Evolutionary conservation across 2,329 filamentous ascomycete genomes (phyloP), one percentile per base, ranked within the genome.

Genomic region (Byssothecium circinans): DNA sequence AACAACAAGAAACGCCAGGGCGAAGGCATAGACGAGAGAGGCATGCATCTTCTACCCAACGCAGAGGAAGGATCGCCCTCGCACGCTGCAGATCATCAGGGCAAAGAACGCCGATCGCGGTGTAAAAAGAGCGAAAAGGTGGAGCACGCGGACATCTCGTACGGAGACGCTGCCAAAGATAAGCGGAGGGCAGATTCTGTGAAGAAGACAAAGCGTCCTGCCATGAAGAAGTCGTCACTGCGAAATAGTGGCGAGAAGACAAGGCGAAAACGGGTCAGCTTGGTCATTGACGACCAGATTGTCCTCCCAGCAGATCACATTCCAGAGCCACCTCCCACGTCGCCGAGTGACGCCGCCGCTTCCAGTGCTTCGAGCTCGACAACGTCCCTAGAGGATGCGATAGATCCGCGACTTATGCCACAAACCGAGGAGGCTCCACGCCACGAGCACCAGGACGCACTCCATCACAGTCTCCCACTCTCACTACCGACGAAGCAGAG

Each of bases 251-350:
- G 50, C 45, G 62, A 60, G 50, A 56, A 57, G 27, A 51, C 54
- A n/a, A 53, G 57, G 19, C 55, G 68, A 42, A 71, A 71, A 51
- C 54, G 68, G 35, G 68, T 71, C 47, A 67, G 62, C 50, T 53
- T 71, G 34, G 62, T 68, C 44, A 69, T 71, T 30, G 65, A 71
- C 49, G 67, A 69, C 53, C 67, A 69, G 44, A 70, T 69, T 17
- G 67, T 71, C 14, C 63, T 64, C 20, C 68, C 68, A 4, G 62
- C 67, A n/a, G 68, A 71, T 38, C 59, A 54, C n/a, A 55, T 69
- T 42, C 42, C 50, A 6, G 64, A 67, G 23, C 57, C 60, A 10
- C 41, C 54, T 18, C 58, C 65, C 45, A 56, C 51, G 5, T 63
- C 61, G 30, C 64, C 65, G 37, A 62, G 58, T 56, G 66, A 65